Base-by-base conservation (phyloP, 768 basidiomycete species). In the Serendipita sp. region DNA sequence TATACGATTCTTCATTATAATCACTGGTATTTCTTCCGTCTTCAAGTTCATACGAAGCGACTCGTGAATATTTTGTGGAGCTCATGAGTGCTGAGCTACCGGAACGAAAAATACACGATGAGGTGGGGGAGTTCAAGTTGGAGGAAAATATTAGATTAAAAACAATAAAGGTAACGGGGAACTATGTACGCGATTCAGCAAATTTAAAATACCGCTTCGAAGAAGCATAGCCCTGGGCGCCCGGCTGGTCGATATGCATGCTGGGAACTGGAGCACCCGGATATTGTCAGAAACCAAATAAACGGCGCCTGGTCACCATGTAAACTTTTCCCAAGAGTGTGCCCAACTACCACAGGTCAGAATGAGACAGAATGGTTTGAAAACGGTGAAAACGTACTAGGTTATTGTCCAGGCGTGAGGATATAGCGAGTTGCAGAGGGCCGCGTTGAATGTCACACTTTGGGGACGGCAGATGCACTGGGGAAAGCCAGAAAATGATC, bases 381-480 rank as follows among this genome's bases (percentile, higher is more conserved):
- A 50, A 31, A 1, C 5, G 8, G 6, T 10, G n/a, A 3, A 10
- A 11, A 33, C 55, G n/a, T 18, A 60, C 55, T 60, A 60, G 36
- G 55, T 60, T 60, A 60, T 27, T 5, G 55, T 60, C 55, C 55
- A 60, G 10, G 55, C 55, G 31, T 60, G 55, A 27, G 55, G 55
- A 36, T 60, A 60, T 4, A 60, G 36, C 4, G 55, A 60, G 33
- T 60, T 60, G 55, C 55, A 60, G 16, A 33, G 18, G 4, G 36
- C 16, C 27, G 55, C 27, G 36, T 60, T 60, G 55, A 60, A 60
- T 31, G 55, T 33, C 4, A 37, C 55, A 60, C 55, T 60, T 36
- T 60, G 55, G 16, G 55, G 55, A n/a, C 55, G 55, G 36, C 55
- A 60, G 4, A 60, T 37, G n/a, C 55, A 60, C 55, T 60, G 18